Evolutionary conservation across 2,329 filamentous ascomycete genomes (phyloP), one percentile per base, ranked within the genome.

Genomic region (Didymella segeticola): DNA sequence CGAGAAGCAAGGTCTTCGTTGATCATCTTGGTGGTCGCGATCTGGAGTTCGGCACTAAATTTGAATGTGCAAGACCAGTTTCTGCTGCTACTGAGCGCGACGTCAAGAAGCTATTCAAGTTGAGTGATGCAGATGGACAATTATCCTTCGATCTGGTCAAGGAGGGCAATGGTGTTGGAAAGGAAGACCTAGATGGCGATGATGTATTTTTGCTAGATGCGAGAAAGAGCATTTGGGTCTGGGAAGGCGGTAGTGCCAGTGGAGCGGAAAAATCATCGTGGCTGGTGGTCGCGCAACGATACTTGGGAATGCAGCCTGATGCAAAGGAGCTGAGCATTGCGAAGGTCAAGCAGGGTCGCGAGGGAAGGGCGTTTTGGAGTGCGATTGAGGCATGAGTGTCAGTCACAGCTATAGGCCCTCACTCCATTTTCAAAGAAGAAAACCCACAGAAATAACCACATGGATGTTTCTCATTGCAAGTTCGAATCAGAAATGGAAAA

Each of bases 141-240:
- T 73, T 88, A 14, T 74, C 76, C 0, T 88, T 89, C 56, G 78
- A 82, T 39, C 72, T 85, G 3, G 79, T 87, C 57, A 86, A 84
- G 64, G 82, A 87, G 36, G 83, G 81, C 0, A 66, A 72, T 23
- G 66, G 63, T 1, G 77, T 86, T 12, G 65, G 72, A 3, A 68
- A 63, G 38, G 67, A 72, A 0, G 84, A 87, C 58, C 72, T 89
- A 6, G 80, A 86, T 56, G 79, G 79, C 33, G 77, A 80, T 38
- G 86, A 89, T 62, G 81, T 89, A 5, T 89, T 89, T 63, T 68
- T 89, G 17, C 77, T 87, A 55, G 84, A 87, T 60, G 78, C 77
- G 0, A 85, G 85, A 6, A 80, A 70, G 43, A 75, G 75, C 7
- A 76, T 89, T 27, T 89, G 86, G 86, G 84, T 89, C 2, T 89